Base-by-base conservation (phyloP, 768 basidiomycete genomes). In the Podaxis rugospora region DNA sequence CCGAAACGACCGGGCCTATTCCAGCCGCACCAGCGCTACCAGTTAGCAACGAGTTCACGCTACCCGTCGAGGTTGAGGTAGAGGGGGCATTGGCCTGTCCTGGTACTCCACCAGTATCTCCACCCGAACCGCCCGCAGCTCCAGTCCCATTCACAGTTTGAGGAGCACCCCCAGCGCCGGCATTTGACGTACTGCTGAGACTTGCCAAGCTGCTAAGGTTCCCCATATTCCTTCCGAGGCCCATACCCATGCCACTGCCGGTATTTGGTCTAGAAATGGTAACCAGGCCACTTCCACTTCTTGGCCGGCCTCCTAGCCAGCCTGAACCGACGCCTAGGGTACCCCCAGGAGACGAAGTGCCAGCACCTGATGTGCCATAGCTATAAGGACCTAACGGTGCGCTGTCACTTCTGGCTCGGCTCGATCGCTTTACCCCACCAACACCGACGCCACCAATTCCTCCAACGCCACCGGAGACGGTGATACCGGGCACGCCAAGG, bases 331-430 rank as follows among this genome's bases (percentile, higher is more conserved):
- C 23, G 67, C 61, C 67, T 65, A 60, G 28, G 63, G 66, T 47
- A 66, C 37, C 68, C 65, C 52, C 69, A 55, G 63, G 71, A 66
- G 59, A 50, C 10, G 65, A 60, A 37, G 56, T 54, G 25, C 63
- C 65, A 5, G 62, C 56, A 49, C 52, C 39, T 10, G 49, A 23
- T 53, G 62, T 51, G 32, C 35, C 35, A 37, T 59, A 57, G 39
- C 49, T 21, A 51, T 71, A 80, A 67, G 86, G 85, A 46, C 86
- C 86, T 36, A 89, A 71, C 40, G 88, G 88, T 16, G 88, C 74
- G 35, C 83, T 84, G 66, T 89, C 87, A 66, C 86, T 88, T 66
- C 87, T 72, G 35, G 86, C 86, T n/a, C 87, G 78, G 55, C 79
- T 76, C 5, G 37, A 67, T 51, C 76, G 68, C 69, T 78, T 79